phyloP scores from a whole-genome alignment of 1,284 basidiomycete species.

The Trichosporon sp. region DNA sequence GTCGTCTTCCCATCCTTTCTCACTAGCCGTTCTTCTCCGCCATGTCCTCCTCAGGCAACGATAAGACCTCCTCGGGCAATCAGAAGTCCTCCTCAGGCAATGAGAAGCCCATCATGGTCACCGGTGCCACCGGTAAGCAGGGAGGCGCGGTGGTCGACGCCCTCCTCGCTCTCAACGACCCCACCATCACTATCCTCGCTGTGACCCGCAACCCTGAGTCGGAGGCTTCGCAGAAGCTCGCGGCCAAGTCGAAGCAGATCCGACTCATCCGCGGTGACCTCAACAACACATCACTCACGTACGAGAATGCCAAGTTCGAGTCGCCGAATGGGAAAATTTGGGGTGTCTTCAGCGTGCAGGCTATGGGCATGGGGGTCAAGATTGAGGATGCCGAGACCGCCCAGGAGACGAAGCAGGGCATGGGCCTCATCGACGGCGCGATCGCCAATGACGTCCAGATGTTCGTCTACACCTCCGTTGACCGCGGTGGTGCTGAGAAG shows the following conservation, averaged over 20 bases:
- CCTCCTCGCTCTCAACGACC: constrained; percentile 27
- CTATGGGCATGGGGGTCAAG: neutral
- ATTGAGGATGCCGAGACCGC: constrained; percentile 14
- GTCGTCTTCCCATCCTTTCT: neutral
- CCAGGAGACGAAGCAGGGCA: constrained; percentile 26
- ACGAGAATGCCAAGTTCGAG: constrained; percentile 28
- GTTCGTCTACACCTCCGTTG: constrained; percentile 55
- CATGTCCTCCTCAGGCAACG: neutral
- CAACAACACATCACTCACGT: constrained; percentile 23
- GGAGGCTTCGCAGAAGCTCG: constrained; percentile 29
- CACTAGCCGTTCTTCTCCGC: neutral
- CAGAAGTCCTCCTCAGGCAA: neutral
- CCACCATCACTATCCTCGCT: constrained; percentile 37
- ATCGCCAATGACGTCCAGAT: constrained; percentile 54
- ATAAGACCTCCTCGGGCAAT: neutral
- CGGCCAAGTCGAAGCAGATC: constrained; percentile 28
- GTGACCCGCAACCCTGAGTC: constrained; percentile 37
- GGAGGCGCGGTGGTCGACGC: constrained; percentile 54
- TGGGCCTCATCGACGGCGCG: constrained; percentile 55
- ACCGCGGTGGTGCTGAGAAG: constrained; percentile 39
- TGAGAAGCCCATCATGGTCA: constrained; percentile 51
- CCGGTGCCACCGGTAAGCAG: constrained; percentile 61
- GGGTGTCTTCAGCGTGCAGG: constrained; percentile 41
- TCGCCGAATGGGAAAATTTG: constrained; percentile 31
- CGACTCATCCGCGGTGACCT: constrained; percentile 38